Percentiles rank a stretch among this genome's conserved stretches.
These are phyloP conservation scores for Zygoascus ofunaensis DNA, from an alignment of 805 yeast genomes.

Conservation along the genomic window DNA sequence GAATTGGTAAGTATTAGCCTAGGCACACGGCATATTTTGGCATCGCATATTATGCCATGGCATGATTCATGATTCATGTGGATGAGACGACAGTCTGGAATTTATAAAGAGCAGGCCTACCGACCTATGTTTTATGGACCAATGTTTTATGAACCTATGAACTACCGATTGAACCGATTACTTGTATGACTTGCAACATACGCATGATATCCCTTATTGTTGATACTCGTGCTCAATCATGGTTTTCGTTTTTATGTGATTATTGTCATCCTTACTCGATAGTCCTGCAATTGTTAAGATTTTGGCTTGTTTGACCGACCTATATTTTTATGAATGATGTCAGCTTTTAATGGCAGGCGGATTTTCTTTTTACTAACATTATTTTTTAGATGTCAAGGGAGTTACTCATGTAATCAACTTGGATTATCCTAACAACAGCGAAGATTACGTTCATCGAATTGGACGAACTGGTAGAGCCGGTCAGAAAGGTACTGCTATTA, in stretches of 20 bases:
- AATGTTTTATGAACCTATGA: not conserved
- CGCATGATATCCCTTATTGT: too few relatives aligned
- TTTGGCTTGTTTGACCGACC: not conserved
- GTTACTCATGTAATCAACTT: slow-evolving; percentile 86
- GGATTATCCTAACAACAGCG: slow-evolving; percentile 97
- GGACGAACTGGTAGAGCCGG: slow-evolving; percentile 99
- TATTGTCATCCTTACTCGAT: too few relatives aligned
- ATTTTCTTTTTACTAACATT: slow-evolving; percentile 2
- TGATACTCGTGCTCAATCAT: too few relatives aligned
- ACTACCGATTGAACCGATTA: too few relatives aligned
- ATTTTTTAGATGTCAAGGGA: slow-evolving; percentile 83
- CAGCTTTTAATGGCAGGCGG: not conserved
- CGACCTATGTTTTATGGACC: not conserved
- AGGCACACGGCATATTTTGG: not conserved
- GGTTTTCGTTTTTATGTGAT: too few relatives aligned
- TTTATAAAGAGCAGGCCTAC: not conserved
- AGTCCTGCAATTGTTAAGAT: too few relatives aligned
- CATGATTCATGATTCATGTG: not conserved
- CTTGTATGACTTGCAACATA: too few relatives aligned
- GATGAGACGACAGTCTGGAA: not conserved
- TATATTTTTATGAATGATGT: too few relatives aligned
- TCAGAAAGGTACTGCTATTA: slow-evolving; percentile 87
- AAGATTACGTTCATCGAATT: slow-evolving; percentile 96
- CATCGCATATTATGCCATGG: too few relatives aligned
- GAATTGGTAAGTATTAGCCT: slow-evolving; percentile 78